Conservation (phyloP, 208 protist genomes). For the Leishmania mexicana region DNA sequence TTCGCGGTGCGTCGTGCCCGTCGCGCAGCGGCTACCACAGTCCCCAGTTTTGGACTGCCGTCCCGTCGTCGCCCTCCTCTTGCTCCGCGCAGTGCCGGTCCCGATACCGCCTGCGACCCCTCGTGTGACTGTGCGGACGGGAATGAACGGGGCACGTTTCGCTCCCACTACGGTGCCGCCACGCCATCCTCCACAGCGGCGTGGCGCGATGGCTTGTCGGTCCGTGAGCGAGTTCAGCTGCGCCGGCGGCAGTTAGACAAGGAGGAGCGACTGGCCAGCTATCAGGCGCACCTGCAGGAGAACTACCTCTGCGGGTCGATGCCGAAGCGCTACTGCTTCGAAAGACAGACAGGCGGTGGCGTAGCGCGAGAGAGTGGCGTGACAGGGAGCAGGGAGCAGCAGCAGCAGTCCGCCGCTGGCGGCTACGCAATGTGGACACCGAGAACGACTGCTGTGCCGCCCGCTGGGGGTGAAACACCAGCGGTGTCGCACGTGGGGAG, state of each 20-base stretch:
- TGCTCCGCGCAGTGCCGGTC: slow-evolving; percentile 1
- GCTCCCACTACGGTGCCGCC: neutral
- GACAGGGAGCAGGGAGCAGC: neutral
- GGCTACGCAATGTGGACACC: neutral
- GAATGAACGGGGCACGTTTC: neutral
- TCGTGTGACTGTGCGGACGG: neutral
- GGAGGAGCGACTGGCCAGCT: slow-evolving; percentile 28
- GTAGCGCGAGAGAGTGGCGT: neutral
- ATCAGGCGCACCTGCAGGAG: slow-evolving; percentile 38
- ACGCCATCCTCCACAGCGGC: neutral
- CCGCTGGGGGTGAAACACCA: neutral
- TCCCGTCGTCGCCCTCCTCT: slow-evolving; percentile 5
- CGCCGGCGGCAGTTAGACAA: slow-evolving; percentile 24
- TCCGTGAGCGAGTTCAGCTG: slow-evolving; percentile 7
- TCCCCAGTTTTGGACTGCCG: neutral
- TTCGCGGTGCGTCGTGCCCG: neutral
- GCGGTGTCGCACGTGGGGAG: neutral
- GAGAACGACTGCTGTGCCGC: neutral
- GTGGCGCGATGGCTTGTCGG: neutral
- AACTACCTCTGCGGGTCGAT: slow-evolving; percentile 62
- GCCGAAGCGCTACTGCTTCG: slow-evolving; percentile 43
- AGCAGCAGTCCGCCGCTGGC: neutral
- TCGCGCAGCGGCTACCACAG: neutral
- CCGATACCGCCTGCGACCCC: neutral
- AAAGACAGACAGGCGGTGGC: slow-evolving; percentile 3